Conservation (phyloP, 179 eudicot species). For the Gypsophila paniculata region DNA sequence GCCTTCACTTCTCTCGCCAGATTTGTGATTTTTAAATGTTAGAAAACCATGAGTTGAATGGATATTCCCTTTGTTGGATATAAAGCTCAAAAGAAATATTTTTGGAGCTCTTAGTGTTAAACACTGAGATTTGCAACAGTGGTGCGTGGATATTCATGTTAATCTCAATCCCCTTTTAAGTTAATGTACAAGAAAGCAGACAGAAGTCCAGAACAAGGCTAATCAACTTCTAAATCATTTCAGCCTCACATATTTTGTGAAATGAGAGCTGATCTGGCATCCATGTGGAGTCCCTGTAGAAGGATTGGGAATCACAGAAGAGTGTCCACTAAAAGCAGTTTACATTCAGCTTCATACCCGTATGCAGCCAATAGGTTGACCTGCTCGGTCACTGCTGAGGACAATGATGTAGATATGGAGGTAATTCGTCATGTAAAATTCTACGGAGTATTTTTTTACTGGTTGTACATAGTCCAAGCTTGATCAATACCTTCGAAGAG, state of each 20-base stretch:
- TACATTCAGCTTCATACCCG: slow-evolving; percentile 27
- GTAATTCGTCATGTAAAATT: slow-evolving; percentile 29
- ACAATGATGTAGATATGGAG: slow-evolving; percentile 52
- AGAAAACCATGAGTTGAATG: background rate
- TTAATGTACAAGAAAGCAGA: background rate
- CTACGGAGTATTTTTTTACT: too few species aligned
- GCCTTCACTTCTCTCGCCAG: slow-evolving; percentile 2
- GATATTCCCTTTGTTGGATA: background rate
- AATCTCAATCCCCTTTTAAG: background rate
- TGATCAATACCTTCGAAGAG: background rate
- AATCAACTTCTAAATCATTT: slow-evolving; percentile 17
- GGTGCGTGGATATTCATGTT: background rate
- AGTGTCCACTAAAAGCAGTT: slow-evolving; percentile 41
- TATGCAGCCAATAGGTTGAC: slow-evolving; percentile 28
- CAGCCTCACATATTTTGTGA: slow-evolving; percentile 79
- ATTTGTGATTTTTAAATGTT: slow-evolving; percentile 2
- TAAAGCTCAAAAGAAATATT: slow-evolving; percentile 6
- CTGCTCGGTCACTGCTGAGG: slow-evolving; percentile 33
- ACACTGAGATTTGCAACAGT: background rate
- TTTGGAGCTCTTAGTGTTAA: background rate
- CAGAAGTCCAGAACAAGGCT: background rate
- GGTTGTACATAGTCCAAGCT: background rate
- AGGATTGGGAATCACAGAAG: slow-evolving; percentile 51
- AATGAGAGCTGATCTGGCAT: slow-evolving; percentile 78
- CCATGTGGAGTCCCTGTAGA: slow-evolving; percentile 76